phyloP scores from a whole-genome alignment of 2,329 filamentous ascomycete genomes.

The Penicillium brasilianum region DNA sequence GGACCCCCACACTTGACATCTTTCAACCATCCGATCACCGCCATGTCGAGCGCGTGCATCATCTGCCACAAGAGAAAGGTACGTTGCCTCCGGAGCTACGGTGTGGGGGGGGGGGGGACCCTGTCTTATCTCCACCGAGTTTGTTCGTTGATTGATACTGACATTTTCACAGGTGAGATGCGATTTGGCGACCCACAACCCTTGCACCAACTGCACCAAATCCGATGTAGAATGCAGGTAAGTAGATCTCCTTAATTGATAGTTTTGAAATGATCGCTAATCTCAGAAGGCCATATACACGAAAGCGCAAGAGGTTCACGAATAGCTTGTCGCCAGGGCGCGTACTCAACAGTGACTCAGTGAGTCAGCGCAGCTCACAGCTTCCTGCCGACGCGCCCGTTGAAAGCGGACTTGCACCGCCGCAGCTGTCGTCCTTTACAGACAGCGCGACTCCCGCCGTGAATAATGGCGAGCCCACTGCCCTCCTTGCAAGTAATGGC shows the following conservation, averaged over 20 bases:
- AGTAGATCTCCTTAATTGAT: slow-evolving; percentile 8
- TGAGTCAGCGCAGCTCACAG: slow-evolving; percentile 30
- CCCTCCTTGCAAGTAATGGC: slow-evolving; percentile 16
- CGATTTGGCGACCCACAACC: slow-evolving; percentile 33
- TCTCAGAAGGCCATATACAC: slow-evolving; percentile 32
- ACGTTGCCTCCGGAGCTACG: slow-evolving; percentile 23
- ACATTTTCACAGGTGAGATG: slow-evolving; percentile 31
- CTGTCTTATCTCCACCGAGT: not conserved
- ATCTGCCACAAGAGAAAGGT: slow-evolving; percentile 53
- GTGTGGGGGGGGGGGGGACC: no score
- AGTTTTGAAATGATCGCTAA: not conserved
- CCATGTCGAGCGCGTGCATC: slow-evolving; percentile 40
- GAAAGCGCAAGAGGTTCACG: slow-evolving; percentile 44
- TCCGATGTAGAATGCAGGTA: slow-evolving; percentile 34
- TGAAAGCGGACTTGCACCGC: slow-evolving; percentile 8
- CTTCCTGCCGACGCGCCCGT: slow-evolving; percentile 19
- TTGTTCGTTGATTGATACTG: slow-evolving; percentile 9
- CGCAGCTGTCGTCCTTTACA: slow-evolving; percentile 18
- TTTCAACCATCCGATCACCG: slow-evolving; percentile 23
- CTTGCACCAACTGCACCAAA: slow-evolving; percentile 35
- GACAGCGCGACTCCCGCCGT: slow-evolving; percentile 5
- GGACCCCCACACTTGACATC: slow-evolving; percentile 21
- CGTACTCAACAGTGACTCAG: slow-evolving; percentile 20
- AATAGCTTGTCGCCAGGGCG: slow-evolving; percentile 38
- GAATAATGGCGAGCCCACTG: slow-evolving; percentile 2